Base-by-base conservation (phyloP, 106 monocot genomes). In the Platanthera guangdongensis region DNA sequence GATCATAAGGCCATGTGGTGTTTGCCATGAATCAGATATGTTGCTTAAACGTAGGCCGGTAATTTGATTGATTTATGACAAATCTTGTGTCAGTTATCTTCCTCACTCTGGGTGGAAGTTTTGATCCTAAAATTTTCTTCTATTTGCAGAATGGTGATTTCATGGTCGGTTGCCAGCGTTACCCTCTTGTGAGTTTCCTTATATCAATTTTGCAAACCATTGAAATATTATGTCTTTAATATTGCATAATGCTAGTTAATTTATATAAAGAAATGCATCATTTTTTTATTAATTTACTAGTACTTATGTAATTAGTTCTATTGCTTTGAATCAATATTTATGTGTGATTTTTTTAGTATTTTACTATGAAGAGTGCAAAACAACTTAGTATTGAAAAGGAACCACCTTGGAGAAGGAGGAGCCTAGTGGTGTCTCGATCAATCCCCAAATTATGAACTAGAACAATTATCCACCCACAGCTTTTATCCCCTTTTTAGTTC, bases 131-230 rank as follows among this genome's bases (percentile, higher is more conserved):
- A 15, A 12, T 19, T 73, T 50, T 74, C 63, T 69, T 85, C 7
- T 68, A 13, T 80, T 75, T 71, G 2, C 88, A 95, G 95, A 94
- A 89, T 85, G 97, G 97, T 68, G 86, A 83, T 60, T 97, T 84
- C 78, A 94, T 97, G 93, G 97, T 92, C 79, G 94, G 97, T 15
- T 97, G 97, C 78, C 77, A 79, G 73, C 47, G 83, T 57, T 97
- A 68, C 75, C 97, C 97, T 18, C 77, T 84, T 73, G 92, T 92
- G 65, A 84, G 92, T 84, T 64, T 76, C 71, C n/a, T 65, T 65
- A 71, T 81, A 25, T 74, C 57, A 16, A 10, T 63, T 39, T 19
- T 62, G 4, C 45, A n/a, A 60, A 53, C 7, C 25, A 57, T 69
- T 16, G 18, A 25, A 59, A 47, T 45, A 50, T 13, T 54, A 8